phyloP scores from a whole-genome alignment of 495 filamentous ascomycete genomes.

The Penicillium odoratum region DNA sequence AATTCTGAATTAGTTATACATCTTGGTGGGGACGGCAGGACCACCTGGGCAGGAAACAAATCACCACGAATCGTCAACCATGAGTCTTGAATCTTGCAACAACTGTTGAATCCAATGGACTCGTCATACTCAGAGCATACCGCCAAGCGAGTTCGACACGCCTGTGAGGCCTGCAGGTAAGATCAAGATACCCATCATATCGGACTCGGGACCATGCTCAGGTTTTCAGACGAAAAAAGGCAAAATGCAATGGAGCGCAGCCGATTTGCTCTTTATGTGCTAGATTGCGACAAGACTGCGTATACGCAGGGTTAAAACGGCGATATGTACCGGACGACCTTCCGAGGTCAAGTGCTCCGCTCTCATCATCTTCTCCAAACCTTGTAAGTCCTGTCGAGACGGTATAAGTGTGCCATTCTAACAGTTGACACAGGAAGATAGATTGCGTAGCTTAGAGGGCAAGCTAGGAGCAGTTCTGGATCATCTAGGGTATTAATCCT shows the following conservation, averaged over 20 bases:
- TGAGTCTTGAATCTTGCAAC: background rate
- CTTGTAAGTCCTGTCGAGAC: constrained; percentile 17
- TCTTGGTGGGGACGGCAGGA: background rate
- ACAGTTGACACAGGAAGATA: constrained; percentile 37
- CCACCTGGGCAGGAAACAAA: background rate
- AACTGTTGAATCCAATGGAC: background rate
- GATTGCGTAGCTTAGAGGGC: constrained; percentile 39
- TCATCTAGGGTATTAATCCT: constrained; percentile 27
- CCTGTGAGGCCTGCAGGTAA: constrained; percentile 51
- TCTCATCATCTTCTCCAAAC: constrained; percentile 17
- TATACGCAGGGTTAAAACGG: constrained; percentile 42
- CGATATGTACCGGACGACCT: constrained; percentile 15
- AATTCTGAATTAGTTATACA: background rate
- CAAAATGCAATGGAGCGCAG: constrained; percentile 50
- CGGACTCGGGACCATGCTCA: constrained; percentile 10
- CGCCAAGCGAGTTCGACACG: constrained; percentile 45
- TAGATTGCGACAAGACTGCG: constrained; percentile 42
- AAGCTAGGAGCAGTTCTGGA: constrained; percentile 41
- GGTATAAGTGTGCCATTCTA: background rate
- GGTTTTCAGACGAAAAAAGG: constrained; percentile 44
- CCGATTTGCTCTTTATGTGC: constrained; percentile 48
- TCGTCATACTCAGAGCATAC: constrained; percentile 30
- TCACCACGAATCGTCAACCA: background rate
- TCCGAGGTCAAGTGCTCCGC: constrained; percentile 9
- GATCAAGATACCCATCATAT: background rate